Evolutionary conservation across 306 rosid species (phyloP), one percentile per base, ranked within the genome.

Genomic region (Rosa persica): DNA sequence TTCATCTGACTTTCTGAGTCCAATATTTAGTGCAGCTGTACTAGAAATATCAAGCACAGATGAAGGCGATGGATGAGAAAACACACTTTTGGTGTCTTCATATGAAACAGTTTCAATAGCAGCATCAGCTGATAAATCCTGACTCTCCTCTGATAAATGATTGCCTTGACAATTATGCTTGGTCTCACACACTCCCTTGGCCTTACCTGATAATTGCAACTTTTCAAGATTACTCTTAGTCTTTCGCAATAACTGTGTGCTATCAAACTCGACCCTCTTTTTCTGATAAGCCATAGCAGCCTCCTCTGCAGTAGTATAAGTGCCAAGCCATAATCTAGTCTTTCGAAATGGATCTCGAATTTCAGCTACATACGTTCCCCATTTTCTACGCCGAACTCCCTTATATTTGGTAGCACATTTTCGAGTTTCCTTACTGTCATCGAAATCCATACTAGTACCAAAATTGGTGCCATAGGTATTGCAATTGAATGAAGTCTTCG

Each of bases 321-420:
- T 91, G 1, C 93, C 96, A 12, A 89, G 93, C 96, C 96, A 89
- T 40, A 67, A 1, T 51, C 92, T 80, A 60, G 40, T 25, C 34
- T 85, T 74, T 23, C n/a, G 46, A 23, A 89, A 38, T 0, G 93
- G 96, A 78, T 90, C 89, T 22, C 83, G 73, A 66, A 89, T 89
- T 76, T 90, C 93, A 0, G 96, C 91, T 0, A 80, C 90, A 75
- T 76, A 89, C n/a, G 25, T 89, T 25, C 91, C 90, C 85, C 83
- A 86, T 82, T 81, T 86, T 78, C 92, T 82, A 16, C 84, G 82
- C 22, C 87, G 77, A 74, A 91, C 93, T 12, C 96, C 93, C 79
- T 54, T 86, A 72, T 68, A 81, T 51, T 69, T 55, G 27, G 89
- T 74, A 0, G 87, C 49, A 3, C 83, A 27, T 81, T 72, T 81